phyloP scores from a whole-genome alignment of 2,329 filamentous ascomycete genomes.

The Epichloe uncinata region DNA sequence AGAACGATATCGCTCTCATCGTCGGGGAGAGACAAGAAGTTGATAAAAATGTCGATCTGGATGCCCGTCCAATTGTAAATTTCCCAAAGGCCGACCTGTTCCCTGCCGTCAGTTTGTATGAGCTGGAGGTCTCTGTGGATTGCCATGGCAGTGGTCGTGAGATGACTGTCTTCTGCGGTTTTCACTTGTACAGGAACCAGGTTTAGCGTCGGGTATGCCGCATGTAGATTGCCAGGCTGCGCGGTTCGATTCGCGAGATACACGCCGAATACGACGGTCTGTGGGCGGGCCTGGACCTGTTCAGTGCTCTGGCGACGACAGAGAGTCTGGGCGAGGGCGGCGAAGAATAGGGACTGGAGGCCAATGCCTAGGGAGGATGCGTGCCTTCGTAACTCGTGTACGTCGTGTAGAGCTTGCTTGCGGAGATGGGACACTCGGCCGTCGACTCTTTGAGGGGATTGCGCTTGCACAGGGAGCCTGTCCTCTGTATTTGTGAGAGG shows the following conservation, averaged over 20 bases:
- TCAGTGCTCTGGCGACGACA: conserved; percentile 21
- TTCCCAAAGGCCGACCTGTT: conserved; percentile 55
- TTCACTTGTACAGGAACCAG: conserved; percentile 58
- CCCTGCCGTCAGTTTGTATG: conserved; percentile 37
- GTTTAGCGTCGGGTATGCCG: conserved; percentile 59
- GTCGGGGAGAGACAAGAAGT: conserved; percentile 53
- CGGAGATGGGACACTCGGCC: conserved; percentile 25
- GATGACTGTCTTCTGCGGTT: conserved; percentile 12
- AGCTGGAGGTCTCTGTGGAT: conserved; percentile 56
- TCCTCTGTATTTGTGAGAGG: background rate
- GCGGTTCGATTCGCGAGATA: conserved; percentile 68
- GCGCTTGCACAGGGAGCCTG: background rate
- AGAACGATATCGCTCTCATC: background rate
- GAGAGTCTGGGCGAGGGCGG: conserved; percentile 45
- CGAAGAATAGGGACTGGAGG: conserved; percentile 64
- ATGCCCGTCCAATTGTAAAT: conserved; percentile 64
- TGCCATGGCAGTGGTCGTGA: conserved; percentile 38
- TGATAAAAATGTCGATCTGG: conserved; percentile 60
- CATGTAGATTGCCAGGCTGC: conserved; percentile 29
- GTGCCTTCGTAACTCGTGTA: conserved; percentile 16
- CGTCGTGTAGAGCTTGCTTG: conserved; percentile 30
- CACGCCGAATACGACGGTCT: conserved; percentile 52
- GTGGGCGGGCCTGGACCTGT: background rate
- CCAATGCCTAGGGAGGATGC: conserved; percentile 44
- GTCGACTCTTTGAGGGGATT: conserved; percentile 2